Evolutionary conservation across 2,329 filamentous ascomycete species (phyloP).

Genomic region (Fusarium cicatricum): DNA sequence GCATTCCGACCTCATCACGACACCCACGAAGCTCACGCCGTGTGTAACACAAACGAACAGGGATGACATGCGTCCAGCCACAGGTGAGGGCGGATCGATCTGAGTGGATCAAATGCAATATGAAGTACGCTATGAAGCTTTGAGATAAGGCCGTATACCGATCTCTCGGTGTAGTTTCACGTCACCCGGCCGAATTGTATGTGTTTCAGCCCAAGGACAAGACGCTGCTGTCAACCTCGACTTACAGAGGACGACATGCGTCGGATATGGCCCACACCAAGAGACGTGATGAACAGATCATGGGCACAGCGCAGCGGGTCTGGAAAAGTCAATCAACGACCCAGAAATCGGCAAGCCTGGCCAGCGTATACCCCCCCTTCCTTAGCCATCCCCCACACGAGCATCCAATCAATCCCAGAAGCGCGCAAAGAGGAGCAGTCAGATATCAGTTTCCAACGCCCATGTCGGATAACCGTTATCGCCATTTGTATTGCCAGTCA

Average conservation of each 20-base stretch:
- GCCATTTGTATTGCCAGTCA: conserved; percentile 19
- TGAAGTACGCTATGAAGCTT: conserved; percentile 23
- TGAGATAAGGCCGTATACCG: conserved; percentile 32
- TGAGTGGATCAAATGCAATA: conserved; percentile 31
- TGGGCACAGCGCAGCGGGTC: conserved; percentile 7
- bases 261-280: background rate
- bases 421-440: conserved; percentile 24
- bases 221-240: background rate
- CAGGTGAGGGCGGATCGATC: conserved; percentile 36
- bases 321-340: conserved; percentile 5
- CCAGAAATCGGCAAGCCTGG: conserved; percentile 10
- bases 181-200: conserved; percentile 2
- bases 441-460: conserved; percentile 40
- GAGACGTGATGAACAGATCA: conserved; percentile 1
- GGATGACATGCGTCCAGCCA: conserved; percentile 29
- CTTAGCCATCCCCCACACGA: conserved; percentile 23
- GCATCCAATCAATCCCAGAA: conserved; percentile 26
- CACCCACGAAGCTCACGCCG: conserved; percentile 23
- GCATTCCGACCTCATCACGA: conserved; percentile 20
- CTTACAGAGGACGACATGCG: background rate
- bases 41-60: conserved; percentile 36
- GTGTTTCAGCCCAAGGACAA: conserved; percentile 9
- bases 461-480: conserved; percentile 25
- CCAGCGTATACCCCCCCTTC: conserved; percentile 12
- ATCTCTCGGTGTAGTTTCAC: conserved; percentile 16